Base-by-base conservation (phyloP, 306 rosid genomes). In the Elaeagnus macrophylla region DNA sequence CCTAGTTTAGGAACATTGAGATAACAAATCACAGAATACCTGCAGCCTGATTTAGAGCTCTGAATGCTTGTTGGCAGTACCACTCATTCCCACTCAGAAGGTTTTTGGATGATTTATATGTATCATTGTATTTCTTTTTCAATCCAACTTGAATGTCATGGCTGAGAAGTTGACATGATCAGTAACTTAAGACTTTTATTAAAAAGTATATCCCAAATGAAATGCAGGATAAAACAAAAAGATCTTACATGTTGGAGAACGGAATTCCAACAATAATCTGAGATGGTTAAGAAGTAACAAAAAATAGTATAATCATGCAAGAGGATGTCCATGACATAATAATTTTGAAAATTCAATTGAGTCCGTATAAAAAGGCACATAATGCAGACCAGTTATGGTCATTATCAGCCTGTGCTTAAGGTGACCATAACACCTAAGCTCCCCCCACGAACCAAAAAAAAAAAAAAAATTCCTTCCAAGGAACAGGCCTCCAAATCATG, bases 31-130 rank as follows among this genome's bases (percentile, higher is more conserved):
- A 42, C 60, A 17, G 68, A 35, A 44, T 78, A 86, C 95, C 97
- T 67, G 97, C 94, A 48, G 97, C 97, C 83, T 90, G 97, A 79
- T 86, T 90, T 69, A 86, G 53, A 74, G 91, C 97, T 68, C 97
- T 84, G 70, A 90, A 90, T 56, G 97, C 85, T 82, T 90, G 97
- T 50, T 90, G 88, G 75, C 95, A 83, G 68, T 90, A 90, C 95
- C 97, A 86, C 65, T 86, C 94, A 67, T 37, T 86, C 65, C 95
- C 97, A 16, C 83, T 80, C 65, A 86, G 45, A 49, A 90, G 90
- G 50, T 71, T 74, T 61, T 84, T 83, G 68, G 91, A 81, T 69
- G 81, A 64, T 66, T 82, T 90, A 69, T 81, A 72, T 10, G 81
- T 75, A 64, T 89, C 97, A 65, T 90, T 90, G 65, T 81, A 90